phyloP scores from a whole-genome alignment of 2,329 filamentous ascomycete genomes.

The Cryphonectria parasitica region DNA sequence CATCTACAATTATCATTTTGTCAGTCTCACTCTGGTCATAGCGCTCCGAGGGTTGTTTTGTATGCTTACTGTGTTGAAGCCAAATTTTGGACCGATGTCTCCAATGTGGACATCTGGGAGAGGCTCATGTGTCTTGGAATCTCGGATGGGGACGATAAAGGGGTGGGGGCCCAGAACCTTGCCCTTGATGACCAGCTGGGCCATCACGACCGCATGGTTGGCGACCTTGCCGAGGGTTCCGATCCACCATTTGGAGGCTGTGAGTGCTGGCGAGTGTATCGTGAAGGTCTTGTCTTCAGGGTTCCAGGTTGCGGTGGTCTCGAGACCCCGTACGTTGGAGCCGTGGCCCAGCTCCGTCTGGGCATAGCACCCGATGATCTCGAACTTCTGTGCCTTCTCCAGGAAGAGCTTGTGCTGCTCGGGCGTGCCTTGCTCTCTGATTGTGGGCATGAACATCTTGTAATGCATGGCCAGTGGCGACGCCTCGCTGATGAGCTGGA shows the following conservation, averaged over 20 bases:
- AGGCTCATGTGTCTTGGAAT: slow-evolving; percentile 70
- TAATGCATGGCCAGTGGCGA: slow-evolving; percentile 76
- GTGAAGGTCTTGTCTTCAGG: slow-evolving; percentile 73
- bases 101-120: slow-evolving; percentile 73
- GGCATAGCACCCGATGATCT: slow-evolving; percentile 78
- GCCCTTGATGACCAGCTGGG: slow-evolving; percentile 71
- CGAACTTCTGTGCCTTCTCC: slow-evolving; percentile 68
- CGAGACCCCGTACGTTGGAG: slow-evolving; percentile 73
- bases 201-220: slow-evolving; percentile 79
- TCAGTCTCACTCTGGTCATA: slow-evolving; percentile 2
- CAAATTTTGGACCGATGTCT: slow-evolving; percentile 81
- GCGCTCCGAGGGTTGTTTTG: no score
- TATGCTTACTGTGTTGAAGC: slow-evolving; percentile 63
- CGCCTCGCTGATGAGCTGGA: slow-evolving; percentile 72
- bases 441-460: slow-evolving; percentile 56
- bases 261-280: slow-evolving; percentile 73
- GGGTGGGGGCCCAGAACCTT: slow-evolving; percentile 75
- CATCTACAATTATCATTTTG: slow-evolving; percentile 48
- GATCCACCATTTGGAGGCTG: slow-evolving; percentile 85
- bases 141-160: slow-evolving; percentile 76
- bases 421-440: slow-evolving; percentile 71
- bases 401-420: slow-evolving; percentile 77
- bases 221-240: slow-evolving; percentile 76
- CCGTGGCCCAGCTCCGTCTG: slow-evolving; percentile 82
- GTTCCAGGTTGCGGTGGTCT: slow-evolving; percentile 77